Evolutionary conservation across 768 basidiomycete genomes (phyloP).

Genomic region (Boletus fagicola): DNA sequence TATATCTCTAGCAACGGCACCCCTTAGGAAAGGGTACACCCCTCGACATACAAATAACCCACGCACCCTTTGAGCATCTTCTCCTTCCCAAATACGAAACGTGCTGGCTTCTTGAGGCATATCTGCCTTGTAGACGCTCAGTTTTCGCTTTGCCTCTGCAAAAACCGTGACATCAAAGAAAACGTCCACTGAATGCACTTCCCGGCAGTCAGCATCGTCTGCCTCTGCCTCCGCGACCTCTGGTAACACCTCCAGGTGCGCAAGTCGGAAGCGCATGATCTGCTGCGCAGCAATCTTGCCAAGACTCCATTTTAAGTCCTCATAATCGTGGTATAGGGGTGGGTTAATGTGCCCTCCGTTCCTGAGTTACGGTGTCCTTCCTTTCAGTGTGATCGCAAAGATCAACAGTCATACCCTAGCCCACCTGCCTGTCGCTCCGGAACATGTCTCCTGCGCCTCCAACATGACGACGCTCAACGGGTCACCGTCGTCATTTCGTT

Average conservation of each 20-base stretch:
- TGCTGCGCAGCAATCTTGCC: constrained; percentile 40
- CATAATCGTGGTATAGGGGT: constrained; percentile 47
- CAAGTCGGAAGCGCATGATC: constrained; percentile 40
- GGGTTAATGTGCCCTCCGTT: constrained; percentile 55
- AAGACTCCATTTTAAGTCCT: constrained; percentile 35
- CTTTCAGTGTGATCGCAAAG: not conserved
- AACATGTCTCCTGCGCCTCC: constrained; percentile 59
- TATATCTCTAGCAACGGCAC: constrained; percentile 41
- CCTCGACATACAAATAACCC: not conserved
- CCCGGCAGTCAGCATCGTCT: constrained; percentile 28
- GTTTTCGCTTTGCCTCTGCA: constrained; percentile 39
- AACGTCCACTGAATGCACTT: constrained; percentile 35
- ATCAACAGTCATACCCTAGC: constrained; percentile 11
- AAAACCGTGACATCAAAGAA: constrained; percentile 35
- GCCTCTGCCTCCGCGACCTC: constrained; percentile 33
- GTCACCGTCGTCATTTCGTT: constrained; percentile 14
- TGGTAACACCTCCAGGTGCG: constrained; percentile 35
- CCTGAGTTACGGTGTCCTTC: constrained; percentile 19
- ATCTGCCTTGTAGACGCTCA: constrained; percentile 47
- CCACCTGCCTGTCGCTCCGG: constrained; percentile 52
- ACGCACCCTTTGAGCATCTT: constrained; percentile 37
- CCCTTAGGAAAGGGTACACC: not conserved
- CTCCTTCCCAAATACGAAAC: constrained; percentile 31
- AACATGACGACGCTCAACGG: constrained; percentile 48
- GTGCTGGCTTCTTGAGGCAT: constrained; percentile 46